Conservation (phyloP, 352 stramenopile genomes). For the Phytophthora pistaciae region DNA sequence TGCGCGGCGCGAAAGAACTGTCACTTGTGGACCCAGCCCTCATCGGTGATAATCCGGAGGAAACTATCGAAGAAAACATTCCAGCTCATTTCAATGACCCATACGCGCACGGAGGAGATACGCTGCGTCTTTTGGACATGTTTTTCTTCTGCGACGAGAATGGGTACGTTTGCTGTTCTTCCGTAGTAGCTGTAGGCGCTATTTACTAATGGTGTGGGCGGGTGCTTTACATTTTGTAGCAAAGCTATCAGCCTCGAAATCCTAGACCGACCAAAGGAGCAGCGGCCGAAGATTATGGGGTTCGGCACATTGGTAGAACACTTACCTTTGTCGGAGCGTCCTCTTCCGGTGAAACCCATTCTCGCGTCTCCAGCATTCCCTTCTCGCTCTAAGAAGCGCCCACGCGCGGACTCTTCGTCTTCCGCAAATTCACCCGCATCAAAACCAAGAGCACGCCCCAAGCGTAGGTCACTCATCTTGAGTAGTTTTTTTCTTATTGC, state of each 20-base stretch:
- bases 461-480: slow-evolving; percentile 20
- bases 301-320: slow-evolving; percentile 86
- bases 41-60: slow-evolving; percentile 40
- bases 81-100: slow-evolving; percentile 73
- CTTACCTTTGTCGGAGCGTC: slow-evolving; percentile 65
- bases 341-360: slow-evolving; percentile 74
- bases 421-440: slow-evolving; percentile 31
- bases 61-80: slow-evolving; percentile 72
- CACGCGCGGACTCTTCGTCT: slow-evolving; percentile 54
- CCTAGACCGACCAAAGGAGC: slow-evolving; percentile 76
- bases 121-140: slow-evolving; percentile 80
- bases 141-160: slow-evolving; percentile 91
- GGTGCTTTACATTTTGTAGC: slow-evolving; percentile 31
- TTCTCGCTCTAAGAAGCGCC: slow-evolving; percentile 78
- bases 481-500: background rate
- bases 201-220: background rate
- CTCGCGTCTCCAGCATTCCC: slow-evolving; percentile 79
- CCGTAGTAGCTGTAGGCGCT: background rate
- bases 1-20: slow-evolving; percentile 70
- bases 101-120: slow-evolving; percentile 69
- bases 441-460: slow-evolving; percentile 27
- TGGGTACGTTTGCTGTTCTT: slow-evolving; percentile 56
- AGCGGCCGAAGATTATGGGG: slow-evolving; percentile 84
- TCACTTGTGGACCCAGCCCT: slow-evolving; percentile 48
- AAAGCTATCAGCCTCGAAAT: slow-evolving; percentile 84